Evolutionary conservation across 176 grass and related monocot species (phyloP), one percentile per base, ranked within the genome.

Genomic region (Aegilops umbellulata): DNA sequence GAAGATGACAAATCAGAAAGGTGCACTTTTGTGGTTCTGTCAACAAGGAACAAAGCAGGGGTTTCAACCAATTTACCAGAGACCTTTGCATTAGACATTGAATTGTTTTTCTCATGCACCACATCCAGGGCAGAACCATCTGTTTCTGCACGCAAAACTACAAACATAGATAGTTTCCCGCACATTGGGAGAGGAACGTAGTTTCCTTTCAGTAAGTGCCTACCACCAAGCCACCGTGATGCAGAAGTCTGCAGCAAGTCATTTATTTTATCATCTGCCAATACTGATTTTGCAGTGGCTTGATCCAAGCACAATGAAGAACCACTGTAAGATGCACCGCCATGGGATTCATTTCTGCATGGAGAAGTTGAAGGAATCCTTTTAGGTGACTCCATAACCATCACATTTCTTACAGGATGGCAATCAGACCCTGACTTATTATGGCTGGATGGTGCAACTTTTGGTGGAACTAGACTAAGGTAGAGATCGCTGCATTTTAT

Each of bases 191-290:
- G 78, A 79, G 84, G 67, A 57, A 95, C 79, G 23, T 86, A 77
- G 84, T 98, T 98, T 34, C 91, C 92, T 83, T 91, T 95, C 78
- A 95, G 22, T 30, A 98, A 91, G 84, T 94, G 76, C 27, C 93
- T 89, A 61, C 90, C 92, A 89, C 36, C 66, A 13, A 98, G 84
- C 93, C 93, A 98, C 55, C 89, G 80, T 31, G 88, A 66, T 62
- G 91, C 91, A 90, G 77, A 93, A 83, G 75, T 90, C 31, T 92
- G 87, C 35, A 95, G 62, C 67, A 95, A 60, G n/a, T 83, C 91
- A 77, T 86, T 98, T 78, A 92, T 49, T 84, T 76, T 91, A 71
- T 91, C 84, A 89, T 98, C 96, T 86, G 71, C 88, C 85, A 98
- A 46, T 86, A 74, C 88, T 86, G 90, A 90, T 64, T 77, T 88